Evolutionary conservation across 2,329 filamentous ascomycete genomes (phyloP).

Genomic region (Sphaerulina vaccinii): DNA sequence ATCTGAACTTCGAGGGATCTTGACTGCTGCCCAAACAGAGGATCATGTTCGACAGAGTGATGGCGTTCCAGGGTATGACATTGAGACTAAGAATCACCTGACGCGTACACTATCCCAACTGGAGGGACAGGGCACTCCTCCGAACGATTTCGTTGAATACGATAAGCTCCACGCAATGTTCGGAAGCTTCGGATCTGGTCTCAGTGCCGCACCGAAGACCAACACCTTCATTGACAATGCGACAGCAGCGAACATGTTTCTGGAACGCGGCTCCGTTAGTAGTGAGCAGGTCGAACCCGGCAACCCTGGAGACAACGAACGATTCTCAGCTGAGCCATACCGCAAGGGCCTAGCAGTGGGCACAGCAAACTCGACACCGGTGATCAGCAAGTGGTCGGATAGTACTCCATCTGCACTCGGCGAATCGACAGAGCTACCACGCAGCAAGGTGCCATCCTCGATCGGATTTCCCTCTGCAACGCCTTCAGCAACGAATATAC

Average conservation of each 20-base stretch:
- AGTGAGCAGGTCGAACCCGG: not conserved
- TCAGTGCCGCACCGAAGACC: not conserved
- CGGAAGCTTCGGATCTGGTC: not conserved
- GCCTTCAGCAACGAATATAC: constrained; percentile 18
- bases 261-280: constrained; percentile 3
- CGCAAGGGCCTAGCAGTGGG: not conserved
- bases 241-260: not conserved
- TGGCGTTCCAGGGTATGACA: not conserved
- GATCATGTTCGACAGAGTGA: not conserved
- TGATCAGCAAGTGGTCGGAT: constrained; percentile 32
- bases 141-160: constrained; percentile 3
- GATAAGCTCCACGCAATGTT: constrained; percentile 5
- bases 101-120: constrained; percentile 11
- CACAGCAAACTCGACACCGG: not conserved
- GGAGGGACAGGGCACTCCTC: constrained; percentile 9
- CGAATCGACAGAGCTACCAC: constrained; percentile 10
- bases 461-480: constrained; percentile 29
- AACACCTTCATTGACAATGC: constrained; percentile 8
- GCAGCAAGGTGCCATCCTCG: constrained; percentile 15
- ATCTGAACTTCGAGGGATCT: not conserved
- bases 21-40: not conserved
- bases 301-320: not conserved
- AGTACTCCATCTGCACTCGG: constrained; percentile 28
- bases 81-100: constrained; percentile 11
- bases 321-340: not conserved